Conservation (phyloP, 2,329 filamentous ascomycete species). For the Dichotomopilus funicola region DNA sequence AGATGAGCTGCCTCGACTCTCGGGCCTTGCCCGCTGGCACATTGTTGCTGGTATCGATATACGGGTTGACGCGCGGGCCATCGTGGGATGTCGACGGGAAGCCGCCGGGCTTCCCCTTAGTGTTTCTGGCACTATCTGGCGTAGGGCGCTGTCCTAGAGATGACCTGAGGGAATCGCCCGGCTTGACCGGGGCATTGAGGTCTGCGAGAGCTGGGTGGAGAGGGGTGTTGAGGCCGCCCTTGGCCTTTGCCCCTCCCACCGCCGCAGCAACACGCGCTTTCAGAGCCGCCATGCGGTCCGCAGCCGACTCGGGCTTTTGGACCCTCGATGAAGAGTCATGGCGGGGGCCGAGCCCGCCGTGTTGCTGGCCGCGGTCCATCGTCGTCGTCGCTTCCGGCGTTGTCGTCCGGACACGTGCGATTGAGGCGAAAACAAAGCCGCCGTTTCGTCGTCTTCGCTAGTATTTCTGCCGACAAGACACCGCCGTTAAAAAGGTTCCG, state of each 20-base stretch:
- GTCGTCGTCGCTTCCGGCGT: slow-evolving; percentile 6
- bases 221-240: slow-evolving; percentile 66
- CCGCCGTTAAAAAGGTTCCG: too few species aligned
- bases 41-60: slow-evolving; percentile 63
- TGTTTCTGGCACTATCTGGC: slow-evolving; percentile 23
- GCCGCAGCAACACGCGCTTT: slow-evolving; percentile 75
- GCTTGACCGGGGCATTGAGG: slow-evolving; percentile 32
- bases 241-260: slow-evolving; percentile 52
- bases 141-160: slow-evolving; percentile 11
- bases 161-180: slow-evolving; percentile 12
- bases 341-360: slow-evolving; percentile 48
- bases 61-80: slow-evolving; percentile 57
- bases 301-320: slow-evolving; percentile 49
- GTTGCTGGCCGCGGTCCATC: slow-evolving; percentile 49
- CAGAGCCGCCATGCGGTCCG: slow-evolving; percentile 66
- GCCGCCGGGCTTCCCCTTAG: slow-evolving; percentile 30
- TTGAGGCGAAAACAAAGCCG: too few species aligned
- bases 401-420: background rate
- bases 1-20: slow-evolving; percentile 69
- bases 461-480: background rate
- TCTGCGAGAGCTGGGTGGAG: slow-evolving; percentile 69
- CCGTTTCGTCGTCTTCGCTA: background rate
- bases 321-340: slow-evolving; percentile 49
- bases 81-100: slow-evolving; percentile 24
- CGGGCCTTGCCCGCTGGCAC: slow-evolving; percentile 52